A percentile compares a stretch with the other conserved stretches of the same genome.
Conservation (phyloP, 257 asterid species). For the Capsicum baccatum region DNA sequence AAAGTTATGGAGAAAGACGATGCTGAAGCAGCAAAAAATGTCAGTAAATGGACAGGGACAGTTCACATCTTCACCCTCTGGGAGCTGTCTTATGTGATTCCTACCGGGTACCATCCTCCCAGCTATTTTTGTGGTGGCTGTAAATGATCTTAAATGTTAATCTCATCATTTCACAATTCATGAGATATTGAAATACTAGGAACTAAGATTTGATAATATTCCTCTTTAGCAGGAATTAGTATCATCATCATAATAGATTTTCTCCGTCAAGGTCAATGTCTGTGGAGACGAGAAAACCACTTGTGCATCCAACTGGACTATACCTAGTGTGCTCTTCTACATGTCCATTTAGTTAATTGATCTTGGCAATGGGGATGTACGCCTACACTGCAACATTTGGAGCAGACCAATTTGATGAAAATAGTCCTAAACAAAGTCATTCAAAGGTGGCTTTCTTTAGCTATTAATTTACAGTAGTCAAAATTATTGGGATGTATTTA, state of each 20-base stretch:
- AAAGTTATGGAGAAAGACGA: too few relatives aligned
- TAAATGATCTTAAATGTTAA: not conserved
- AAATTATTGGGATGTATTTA: not conserved
- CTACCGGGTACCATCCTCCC: not conserved
- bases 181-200: constrained; percentile 20
- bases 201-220: not conserved
- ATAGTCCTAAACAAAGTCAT: constrained; percentile 4
- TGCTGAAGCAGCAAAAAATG: too few relatives aligned
- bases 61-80: too few relatives aligned
- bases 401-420: not conserved
- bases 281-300: not conserved
- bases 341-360: not conserved
- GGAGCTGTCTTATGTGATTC: too few relatives aligned
- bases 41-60: too few relatives aligned
- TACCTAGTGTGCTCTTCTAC: constrained; percentile 8
- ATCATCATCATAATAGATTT: not conserved
- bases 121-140: constrained; percentile 15
- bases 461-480: not conserved
- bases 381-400: not conserved
- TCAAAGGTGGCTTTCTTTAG: constrained; percentile 10
- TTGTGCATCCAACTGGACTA: not conserved
- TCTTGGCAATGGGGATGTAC: not conserved
- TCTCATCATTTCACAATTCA: not conserved
- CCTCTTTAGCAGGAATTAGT: not conserved
- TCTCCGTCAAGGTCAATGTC: not conserved